phyloP scores from a whole-genome alignment of 352 stramenopile genomes.

The Phytophthora pini region DNA sequence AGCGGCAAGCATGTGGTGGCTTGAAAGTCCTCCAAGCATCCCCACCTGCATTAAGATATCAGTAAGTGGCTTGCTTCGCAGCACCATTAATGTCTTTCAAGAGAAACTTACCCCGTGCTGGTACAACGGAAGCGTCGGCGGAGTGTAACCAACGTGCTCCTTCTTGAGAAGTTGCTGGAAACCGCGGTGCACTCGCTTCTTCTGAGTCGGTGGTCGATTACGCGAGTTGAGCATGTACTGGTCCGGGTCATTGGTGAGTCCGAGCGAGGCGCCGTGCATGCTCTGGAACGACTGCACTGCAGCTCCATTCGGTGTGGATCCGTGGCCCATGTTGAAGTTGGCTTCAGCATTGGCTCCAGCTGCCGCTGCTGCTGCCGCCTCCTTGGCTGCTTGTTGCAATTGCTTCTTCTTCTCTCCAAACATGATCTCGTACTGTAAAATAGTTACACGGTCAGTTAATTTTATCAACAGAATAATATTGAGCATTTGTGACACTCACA shows the following conservation, averaged over 20 bases:
- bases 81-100: not conserved
- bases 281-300: conserved; percentile 43
- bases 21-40: conserved; percentile 64
- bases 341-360: conserved; percentile 39
- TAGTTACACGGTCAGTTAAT: not conserved
- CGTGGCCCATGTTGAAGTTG: conserved; percentile 44
- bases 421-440: conserved; percentile 76
- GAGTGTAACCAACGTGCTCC: conserved; percentile 71
- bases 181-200: conserved; percentile 77
- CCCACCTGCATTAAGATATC: conserved; percentile 48
- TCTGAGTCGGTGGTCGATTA: conserved; percentile 43
- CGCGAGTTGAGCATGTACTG: conserved; percentile 64
- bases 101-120: conserved; percentile 62
- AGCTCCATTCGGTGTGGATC: conserved; percentile 26
- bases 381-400: conserved; percentile 49
- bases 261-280: conserved; percentile 48
- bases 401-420: conserved; percentile 87
- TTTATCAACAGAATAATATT: not conserved
- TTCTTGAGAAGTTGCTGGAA: conserved; percentile 86
- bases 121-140: conserved; percentile 71
- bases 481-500: conserved; percentile 40
- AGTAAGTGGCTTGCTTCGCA: conserved; percentile 1
- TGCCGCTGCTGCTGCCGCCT: conserved; percentile 43
- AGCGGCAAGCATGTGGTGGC: conserved; percentile 65
- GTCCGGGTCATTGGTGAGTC: conserved; percentile 71